Conservation (phyloP, 176 grass and related monocot genomes). For the Hyparrhenia diplandra region DNA sequence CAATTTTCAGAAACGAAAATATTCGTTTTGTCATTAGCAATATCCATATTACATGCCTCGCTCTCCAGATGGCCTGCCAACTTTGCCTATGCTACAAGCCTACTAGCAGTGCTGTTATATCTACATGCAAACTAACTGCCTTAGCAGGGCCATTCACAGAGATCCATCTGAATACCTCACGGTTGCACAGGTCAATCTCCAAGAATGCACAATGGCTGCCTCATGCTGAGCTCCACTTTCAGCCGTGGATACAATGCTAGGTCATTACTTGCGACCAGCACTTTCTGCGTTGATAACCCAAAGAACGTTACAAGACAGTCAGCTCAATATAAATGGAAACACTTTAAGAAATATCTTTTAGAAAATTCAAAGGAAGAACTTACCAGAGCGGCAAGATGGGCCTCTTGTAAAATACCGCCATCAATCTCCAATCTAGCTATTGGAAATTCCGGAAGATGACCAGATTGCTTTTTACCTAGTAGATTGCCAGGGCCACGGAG, state of each 20-base stretch:
- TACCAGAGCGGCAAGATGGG: slow-evolving; percentile 82
- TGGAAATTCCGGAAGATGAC: slow-evolving; percentile 94
- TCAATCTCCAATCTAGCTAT: slow-evolving; percentile 92
- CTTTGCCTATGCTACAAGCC: neutral
- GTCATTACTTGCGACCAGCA: slow-evolving; percentile 72
- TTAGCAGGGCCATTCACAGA: neutral
- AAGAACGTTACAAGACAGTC: slow-evolving; percentile 16
- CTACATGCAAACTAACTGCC: slow-evolving; percentile 9
- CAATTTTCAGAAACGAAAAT: neutral
- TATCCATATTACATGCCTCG: neutral
- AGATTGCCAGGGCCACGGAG: slow-evolving; percentile 85
- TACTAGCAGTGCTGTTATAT: neutral
- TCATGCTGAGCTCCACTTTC: slow-evolving; percentile 93
- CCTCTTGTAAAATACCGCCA: slow-evolving; percentile 80
- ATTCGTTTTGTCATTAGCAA: neutral
- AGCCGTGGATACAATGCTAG: slow-evolving; percentile 55
- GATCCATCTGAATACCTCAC: too few relatives aligned
- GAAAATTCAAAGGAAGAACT: neutral
- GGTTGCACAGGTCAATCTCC: slow-evolving; percentile 50
- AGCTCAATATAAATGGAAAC: neutral
- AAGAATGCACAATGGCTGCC: slow-evolving; percentile 85
- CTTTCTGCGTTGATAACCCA: slow-evolving; percentile 50
- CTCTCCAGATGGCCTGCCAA: neutral
- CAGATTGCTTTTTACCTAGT: slow-evolving; percentile 90
- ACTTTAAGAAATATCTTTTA: neutral